Evolutionary conservation across 768 basidiomycete genomes (phyloP).

Genomic region (Pulveroboletus frians): DNA sequence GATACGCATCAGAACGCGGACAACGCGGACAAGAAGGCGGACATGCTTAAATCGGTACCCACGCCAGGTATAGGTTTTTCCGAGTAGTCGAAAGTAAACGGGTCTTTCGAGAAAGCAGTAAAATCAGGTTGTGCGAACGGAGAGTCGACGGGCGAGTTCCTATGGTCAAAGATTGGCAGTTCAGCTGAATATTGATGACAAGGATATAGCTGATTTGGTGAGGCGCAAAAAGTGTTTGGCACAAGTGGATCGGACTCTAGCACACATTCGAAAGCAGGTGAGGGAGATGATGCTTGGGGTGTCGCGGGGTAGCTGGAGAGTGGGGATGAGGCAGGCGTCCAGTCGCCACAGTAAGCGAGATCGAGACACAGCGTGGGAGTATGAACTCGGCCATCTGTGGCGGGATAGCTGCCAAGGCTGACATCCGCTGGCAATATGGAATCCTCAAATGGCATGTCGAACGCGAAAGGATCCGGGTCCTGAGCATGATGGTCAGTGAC

Average conservation of each 20-base stretch:
- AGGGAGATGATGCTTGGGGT: slow-evolving; percentile 35
- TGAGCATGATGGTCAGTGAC: slow-evolving; percentile 5
- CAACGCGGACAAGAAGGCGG: slow-evolving; percentile 30
- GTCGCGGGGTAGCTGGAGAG: slow-evolving; percentile 41
- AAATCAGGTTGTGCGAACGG: slow-evolving; percentile 21
- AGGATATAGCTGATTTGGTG: slow-evolving; percentile 8
- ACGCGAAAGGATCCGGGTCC: slow-evolving; percentile 30
- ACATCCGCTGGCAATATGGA: slow-evolving; percentile 21
- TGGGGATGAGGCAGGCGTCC: slow-evolving; percentile 42
- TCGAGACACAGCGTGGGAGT: slow-evolving; percentile 38
- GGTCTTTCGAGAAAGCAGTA: slow-evolving; percentile 18
- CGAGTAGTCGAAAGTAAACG: slow-evolving; percentile 22
- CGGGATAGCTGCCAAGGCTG: slow-evolving; percentile 20
- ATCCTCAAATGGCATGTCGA: slow-evolving; percentile 27
- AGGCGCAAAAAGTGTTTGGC: slow-evolving; percentile 16
- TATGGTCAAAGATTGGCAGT: slow-evolving; percentile 18
- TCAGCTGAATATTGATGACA: slow-evolving; percentile 21
- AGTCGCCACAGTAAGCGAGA: slow-evolving; percentile 35
- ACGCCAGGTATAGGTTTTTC: slow-evolving; percentile 19
- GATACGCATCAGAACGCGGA: slow-evolving; percentile 24
- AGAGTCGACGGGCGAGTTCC: slow-evolving; percentile 9
- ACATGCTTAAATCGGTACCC: slow-evolving; percentile 28
- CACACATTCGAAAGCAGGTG: slow-evolving; percentile 20
- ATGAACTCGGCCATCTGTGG: slow-evolving; percentile 19
- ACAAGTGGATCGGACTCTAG: slow-evolving; percentile 20